phyloP scores from a whole-genome alignment of 2,329 filamentous ascomycete species.

The Thyridium curvatum region DNA sequence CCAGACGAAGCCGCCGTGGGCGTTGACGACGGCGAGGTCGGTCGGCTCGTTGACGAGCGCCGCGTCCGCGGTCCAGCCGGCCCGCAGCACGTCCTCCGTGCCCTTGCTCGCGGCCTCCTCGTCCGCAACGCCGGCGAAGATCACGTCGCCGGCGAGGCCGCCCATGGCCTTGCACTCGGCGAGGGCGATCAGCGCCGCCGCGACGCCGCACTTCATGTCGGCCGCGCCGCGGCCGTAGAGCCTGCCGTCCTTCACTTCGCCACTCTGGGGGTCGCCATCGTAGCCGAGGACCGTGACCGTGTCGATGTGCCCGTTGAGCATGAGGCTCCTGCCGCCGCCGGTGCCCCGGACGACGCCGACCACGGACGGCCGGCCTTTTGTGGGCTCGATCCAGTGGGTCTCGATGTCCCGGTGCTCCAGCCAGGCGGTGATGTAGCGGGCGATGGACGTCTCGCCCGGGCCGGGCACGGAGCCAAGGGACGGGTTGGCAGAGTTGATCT shows the following conservation, averaged over 20 bases:
- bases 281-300: conserved; percentile 43
- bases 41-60: conserved; percentile 45
- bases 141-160: conserved; percentile 37
- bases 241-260: conserved; percentile 9
- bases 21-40: conserved; percentile 29
- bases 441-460: conserved; percentile 38
- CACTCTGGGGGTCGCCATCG: conserved; percentile 36
- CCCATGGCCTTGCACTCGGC: not conserved
- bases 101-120: conserved; percentile 45
- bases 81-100: conserved; percentile 40
- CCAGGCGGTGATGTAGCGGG: conserved; percentile 41
- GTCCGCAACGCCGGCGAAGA: conserved; percentile 47
- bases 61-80: conserved; percentile 46
- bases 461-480: conserved; percentile 31
- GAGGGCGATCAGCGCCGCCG: not conserved
- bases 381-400: conserved; percentile 39
- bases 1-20: conserved; percentile 46
- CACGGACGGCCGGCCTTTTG: conserved; percentile 40
- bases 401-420: conserved; percentile 44
- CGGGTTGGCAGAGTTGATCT: conserved; percentile 43
- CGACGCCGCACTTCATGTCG: not conserved
- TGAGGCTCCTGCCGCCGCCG: conserved; percentile 39
- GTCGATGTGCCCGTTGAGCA: conserved; percentile 48
- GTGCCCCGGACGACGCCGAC: conserved; percentile 39
- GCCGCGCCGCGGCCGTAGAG: not conserved